Base-by-base conservation (phyloP, 352 stramenopile genomes). In the Globisporangium megalacanthum region DNA sequence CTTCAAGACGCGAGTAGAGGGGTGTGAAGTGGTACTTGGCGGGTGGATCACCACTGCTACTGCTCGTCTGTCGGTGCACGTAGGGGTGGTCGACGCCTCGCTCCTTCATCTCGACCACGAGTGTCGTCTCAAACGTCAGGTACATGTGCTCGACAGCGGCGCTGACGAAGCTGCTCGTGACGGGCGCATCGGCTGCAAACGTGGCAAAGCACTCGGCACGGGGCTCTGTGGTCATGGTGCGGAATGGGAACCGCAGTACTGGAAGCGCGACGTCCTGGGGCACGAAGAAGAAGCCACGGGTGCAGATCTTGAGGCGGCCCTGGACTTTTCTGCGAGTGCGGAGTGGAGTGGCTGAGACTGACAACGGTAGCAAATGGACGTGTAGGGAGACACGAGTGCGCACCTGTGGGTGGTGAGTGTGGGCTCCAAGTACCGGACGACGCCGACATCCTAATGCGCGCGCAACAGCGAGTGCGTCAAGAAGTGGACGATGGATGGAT, bases 231-330 rank as follows among this genome's bases (percentile, higher is more conserved):
- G 70, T 58, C 79, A 97, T 96, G 47, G 89, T 75, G 17, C 83
- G 76, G 68, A 96, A 97, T 29, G 89, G 78, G 59, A 96, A 95
- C 45, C 91, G 88, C 50, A 95, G 59, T 45, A 97, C 79, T 31
- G 89, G 74, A 41, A 84, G 49, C 45, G 79, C 83, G 31, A 83
- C 64, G 66, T 97, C 90, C 57, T 91, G 79, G 11, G 91, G 91
- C 72, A 96, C 91, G 56, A 97, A 97, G 56, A 97, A 94, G 56
- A 97, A 89, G 53, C 84, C 86, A 47, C 89, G 74, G 14, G 89
- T 96, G 62, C 83, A 96, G 33, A 97, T 65, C 67, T 96, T 97
- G 14, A 95, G 68, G 7, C 84, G 72, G 1, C 84, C 84, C 53
- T 92, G 82, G 29, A 79, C 68, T 51, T 94, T 95, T 8, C 84